Base-by-base conservation (phyloP, 345 rosid genomes). In the Clausena lansium region DNA sequence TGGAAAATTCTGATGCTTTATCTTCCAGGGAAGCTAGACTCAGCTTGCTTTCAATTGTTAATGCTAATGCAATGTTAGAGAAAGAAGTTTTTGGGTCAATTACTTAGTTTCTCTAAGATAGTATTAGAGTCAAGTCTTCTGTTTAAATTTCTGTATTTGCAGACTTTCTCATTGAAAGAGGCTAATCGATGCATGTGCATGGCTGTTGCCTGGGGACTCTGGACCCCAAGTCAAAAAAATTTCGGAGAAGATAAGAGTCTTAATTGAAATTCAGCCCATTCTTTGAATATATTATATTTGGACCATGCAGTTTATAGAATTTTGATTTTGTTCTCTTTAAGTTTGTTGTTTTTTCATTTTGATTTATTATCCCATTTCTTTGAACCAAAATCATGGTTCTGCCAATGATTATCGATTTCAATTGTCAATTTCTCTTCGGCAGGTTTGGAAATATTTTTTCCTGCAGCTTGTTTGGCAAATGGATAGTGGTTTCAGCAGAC, bases 371-470 rank as follows among this genome's bases (percentile, higher is more conserved):
- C 57, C 22, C 22, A 19, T 52, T 3, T 45, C 50, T 11, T 45
- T 17, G 57, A 52, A 52, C 57, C 20, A 52, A 52, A 52, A 52
- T 52, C 57, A 4, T 0, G 57, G 22, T 45, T 45, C 50, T 45
- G 3, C 17, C 17, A 13, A 5, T 13, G 5, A 13, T 45, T 1
- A 52, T 17, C 17, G 22, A 17, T 52, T 52, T 17, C 0, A 52
- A 52, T 52, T 52, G 2, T 52, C 57, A 52, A 52, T 5, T 52
- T 17, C 57, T 52, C 57, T 52, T 24, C 8, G 20, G 67, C 76
- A 89, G 97, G 85, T 91, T 81, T 71, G 97, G 98, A 67, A 90
- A 89, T 82, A 87, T 94, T 74, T 94, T 92, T 79, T 86, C 91
- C 0, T 94, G 98, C 82, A 94, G 91, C 67, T 77, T 94, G 85